Base-by-base conservation (phyloP, 2,329 filamentous ascomycete species). In the Trichoderma hamatum region DNA sequence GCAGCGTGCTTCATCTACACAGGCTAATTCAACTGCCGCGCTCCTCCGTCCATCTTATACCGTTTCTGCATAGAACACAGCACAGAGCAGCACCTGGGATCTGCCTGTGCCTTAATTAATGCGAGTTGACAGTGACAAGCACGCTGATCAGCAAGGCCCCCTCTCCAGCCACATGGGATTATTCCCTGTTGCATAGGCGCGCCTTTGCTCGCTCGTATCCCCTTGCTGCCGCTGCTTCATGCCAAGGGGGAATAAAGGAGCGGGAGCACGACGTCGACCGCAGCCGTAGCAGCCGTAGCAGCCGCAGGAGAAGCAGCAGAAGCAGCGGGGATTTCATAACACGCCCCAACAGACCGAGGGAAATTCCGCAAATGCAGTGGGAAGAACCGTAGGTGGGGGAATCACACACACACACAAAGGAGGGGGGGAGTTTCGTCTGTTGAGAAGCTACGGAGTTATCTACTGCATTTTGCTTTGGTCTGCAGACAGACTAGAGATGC, bases 21-120 rank as follows among this genome's bases (percentile, higher is more conserved):
- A 49, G 19, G 46, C 46, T 49, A 49, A 49, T 13, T 49, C 21
- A 49, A 49, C 46, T 49, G 10, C 46, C 32, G 56, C 19, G 34
- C 34, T 16, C 63, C 36, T 16, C 52, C n/a, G 63, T 19, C 34
- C 52, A 66, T 67, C 63, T 59, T 67, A 26, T 59, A 32, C 54
- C 52, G 55, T n/a, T 58, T 66, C 63, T 39, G 36, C 56, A 54
- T 30, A 52, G 39, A 43, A n/a, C 39, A 43, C 16, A 43, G 39
- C 39, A 43, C 39, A 43, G 39, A 19, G 39, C 16, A 30, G 28
- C n/a, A 59, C 43, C 52, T 39, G 51, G 26, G 63, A 67, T 67
- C 63, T 62, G 59, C 39, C 39, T 58, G 63, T 67, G 39, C 63
- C 63, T 67, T 67, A 67, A 67, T 67, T 59, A 67, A 67, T 67